Conservation (phyloP, 768 basidiomycete species). For the Dentipellis sp. region DNA sequence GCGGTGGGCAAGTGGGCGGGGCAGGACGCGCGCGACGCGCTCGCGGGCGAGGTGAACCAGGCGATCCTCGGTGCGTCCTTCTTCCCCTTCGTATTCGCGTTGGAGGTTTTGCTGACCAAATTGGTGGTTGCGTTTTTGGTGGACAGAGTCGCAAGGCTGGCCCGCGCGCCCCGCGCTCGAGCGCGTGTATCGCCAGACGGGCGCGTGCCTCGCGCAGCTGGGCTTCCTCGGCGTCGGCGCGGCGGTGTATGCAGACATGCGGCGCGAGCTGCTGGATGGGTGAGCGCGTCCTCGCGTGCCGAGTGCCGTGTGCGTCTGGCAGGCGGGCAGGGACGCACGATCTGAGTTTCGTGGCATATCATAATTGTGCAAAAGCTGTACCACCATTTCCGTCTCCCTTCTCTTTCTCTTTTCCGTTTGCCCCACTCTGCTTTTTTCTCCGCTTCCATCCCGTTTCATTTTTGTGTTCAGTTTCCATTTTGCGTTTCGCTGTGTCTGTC, state of each 20-base stretch:
- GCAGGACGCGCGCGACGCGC: conserved; percentile 48
- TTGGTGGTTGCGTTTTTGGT: conserved; percentile 1
- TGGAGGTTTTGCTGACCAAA: background rate
- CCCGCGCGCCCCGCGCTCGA: conserved; percentile 67
- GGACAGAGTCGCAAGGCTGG: conserved; percentile 66
- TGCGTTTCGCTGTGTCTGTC: too few species aligned
- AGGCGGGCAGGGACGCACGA: too few species aligned
- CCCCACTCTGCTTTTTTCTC: background rate
- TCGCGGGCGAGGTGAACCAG: conserved; percentile 73
- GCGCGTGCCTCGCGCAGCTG: conserved; percentile 60
- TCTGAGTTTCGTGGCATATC: too few species aligned
- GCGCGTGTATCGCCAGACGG: conserved; percentile 66
- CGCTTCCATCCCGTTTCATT: too few species aligned
- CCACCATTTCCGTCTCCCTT: background rate
- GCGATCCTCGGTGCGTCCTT: conserved; percentile 65
- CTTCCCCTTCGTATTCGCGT: background rate
- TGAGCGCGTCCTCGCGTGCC: background rate
- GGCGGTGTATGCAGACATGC: conserved; percentile 77
- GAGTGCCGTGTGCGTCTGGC: too few species aligned
- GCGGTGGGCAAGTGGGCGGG: conserved; percentile 61
- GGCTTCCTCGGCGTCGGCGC: conserved; percentile 63
- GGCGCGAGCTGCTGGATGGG: conserved; percentile 57
- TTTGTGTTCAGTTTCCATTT: too few species aligned
- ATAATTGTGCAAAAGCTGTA: background rate
- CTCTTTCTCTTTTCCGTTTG: background rate